These are phyloP conservation scores for Aspergillus carlsbadensis DNA, from an alignment of 495 filamentous ascomycete genomes.

Conservation along the genomic window DNA sequence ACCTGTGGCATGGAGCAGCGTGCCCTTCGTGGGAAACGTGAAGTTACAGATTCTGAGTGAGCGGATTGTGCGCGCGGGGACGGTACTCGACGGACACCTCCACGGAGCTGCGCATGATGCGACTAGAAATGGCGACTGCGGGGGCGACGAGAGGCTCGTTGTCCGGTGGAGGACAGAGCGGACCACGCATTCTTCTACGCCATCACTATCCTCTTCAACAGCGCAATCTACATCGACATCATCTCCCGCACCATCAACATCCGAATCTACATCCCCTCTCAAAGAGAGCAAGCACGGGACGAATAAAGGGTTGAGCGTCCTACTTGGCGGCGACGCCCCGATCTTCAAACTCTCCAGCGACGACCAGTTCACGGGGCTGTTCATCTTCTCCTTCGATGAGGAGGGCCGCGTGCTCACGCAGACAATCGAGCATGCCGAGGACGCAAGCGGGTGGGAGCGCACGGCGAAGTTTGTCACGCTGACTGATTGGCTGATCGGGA, in stretches of 20 bases:
- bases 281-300: slow-evolving; percentile 25
- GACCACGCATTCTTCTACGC: slow-evolving; percentile 13
- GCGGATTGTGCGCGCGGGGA: slow-evolving; percentile 67
- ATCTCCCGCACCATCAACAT: neutral
- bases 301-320: slow-evolving; percentile 40
- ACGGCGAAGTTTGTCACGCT: slow-evolving; percentile 75
- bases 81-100: slow-evolving; percentile 30
- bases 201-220: slow-evolving; percentile 1
- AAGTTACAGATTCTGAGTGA: slow-evolving; percentile 83
- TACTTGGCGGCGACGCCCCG: slow-evolving; percentile 60
- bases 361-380: slow-evolving; percentile 63
- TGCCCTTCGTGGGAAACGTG: slow-evolving; percentile 87
- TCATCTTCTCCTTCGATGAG: slow-evolving; percentile 94
- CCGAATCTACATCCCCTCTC: slow-evolving; percentile 7
- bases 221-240: neutral
- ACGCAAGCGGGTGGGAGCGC: slow-evolving; percentile 68
- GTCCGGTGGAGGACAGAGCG: slow-evolving; percentile 78
- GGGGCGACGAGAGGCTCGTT: slow-evolving; percentile 72
- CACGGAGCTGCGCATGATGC: neutral
- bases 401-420: slow-evolving; percentile 81
- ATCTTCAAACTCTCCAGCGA: slow-evolving; percentile 71
- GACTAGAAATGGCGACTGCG: slow-evolving; percentile 16
- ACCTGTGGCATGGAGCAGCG: slow-evolving; percentile 89
- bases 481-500: slow-evolving; percentile 85
- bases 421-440: slow-evolving; percentile 90